Evolutionary conservation across 495 filamentous ascomycete species (phyloP).

Genomic region (Echria macrotheca): DNA sequence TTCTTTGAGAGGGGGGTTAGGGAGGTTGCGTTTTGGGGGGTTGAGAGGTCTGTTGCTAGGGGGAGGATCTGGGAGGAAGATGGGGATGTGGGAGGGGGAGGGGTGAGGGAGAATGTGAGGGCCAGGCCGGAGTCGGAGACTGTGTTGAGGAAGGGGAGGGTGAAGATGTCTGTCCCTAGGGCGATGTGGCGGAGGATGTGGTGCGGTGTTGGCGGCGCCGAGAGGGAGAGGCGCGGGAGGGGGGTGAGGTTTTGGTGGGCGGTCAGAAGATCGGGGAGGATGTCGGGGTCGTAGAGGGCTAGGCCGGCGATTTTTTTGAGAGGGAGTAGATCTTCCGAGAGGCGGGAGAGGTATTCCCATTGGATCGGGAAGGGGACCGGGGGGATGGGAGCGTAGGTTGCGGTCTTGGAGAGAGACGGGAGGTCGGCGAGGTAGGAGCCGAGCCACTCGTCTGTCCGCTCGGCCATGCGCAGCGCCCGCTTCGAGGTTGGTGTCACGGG

Average conservation of each 20-base stretch:
- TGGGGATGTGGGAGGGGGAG: slow-evolving; percentile 19
- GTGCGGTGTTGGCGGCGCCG: slow-evolving; percentile 62
- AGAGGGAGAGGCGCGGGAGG: slow-evolving; percentile 69
- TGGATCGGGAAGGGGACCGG: slow-evolving; percentile 71
- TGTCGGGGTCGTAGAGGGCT: slow-evolving; percentile 69
- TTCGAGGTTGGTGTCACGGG: slow-evolving; percentile 54
- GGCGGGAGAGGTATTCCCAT: slow-evolving; percentile 64
- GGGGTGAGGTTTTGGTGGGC: slow-evolving; percentile 40
- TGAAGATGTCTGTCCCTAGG: slow-evolving; percentile 75
- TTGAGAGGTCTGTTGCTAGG: slow-evolving; percentile 75
- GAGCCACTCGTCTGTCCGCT: slow-evolving; percentile 77
- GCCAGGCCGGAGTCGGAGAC: slow-evolving; percentile 84
- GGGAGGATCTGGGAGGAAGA: slow-evolving; percentile 28
- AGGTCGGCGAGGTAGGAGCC: slow-evolving; percentile 64
- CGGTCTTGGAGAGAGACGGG: slow-evolving; percentile 26
- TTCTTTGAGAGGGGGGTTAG: slow-evolving; percentile 49
- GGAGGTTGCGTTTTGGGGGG: slow-evolving; percentile 47
- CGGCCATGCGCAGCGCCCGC: slow-evolving; percentile 73
- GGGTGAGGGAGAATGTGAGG: slow-evolving; percentile 71
- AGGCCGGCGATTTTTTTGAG: slow-evolving; percentile 62
- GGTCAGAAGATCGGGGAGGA: slow-evolving; percentile 60
- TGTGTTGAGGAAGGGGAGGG: slow-evolving; percentile 63
- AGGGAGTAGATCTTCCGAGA: slow-evolving; percentile 45
- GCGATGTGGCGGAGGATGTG: slow-evolving; percentile 66
- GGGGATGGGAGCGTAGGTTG: slow-evolving; percentile 75